These are phyloP conservation scores for Mortierella sp. DNA, from an alignment of 371 early-diverging fungal species.

Conservation along the genomic window DNA sequence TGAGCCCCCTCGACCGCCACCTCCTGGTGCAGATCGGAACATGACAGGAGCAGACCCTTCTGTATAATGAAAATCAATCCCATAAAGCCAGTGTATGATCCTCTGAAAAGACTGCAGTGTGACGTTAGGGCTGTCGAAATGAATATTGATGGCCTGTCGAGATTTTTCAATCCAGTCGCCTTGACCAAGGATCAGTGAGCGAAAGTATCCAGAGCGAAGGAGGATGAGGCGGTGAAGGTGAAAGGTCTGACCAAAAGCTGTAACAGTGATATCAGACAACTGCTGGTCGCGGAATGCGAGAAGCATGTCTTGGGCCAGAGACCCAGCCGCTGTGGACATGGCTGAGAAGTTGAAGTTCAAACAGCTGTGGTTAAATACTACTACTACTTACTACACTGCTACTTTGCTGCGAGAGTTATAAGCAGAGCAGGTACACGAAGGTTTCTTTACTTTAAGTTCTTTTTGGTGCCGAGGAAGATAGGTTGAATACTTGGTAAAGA, in stretches of 20 bases:
- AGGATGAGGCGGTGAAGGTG: slow-evolving; percentile 52
- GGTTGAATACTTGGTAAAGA: not conserved
- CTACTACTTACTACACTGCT: no score
- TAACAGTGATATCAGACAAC: slow-evolving; percentile 53
- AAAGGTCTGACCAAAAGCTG: slow-evolving; percentile 52
- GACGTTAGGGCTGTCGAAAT: slow-evolving; percentile 46
- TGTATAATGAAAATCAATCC: slow-evolving; percentile 45
- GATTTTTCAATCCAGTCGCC: slow-evolving; percentile 55
- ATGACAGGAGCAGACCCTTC: slow-evolving; percentile 38
- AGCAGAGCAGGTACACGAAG: not conserved
- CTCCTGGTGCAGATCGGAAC: slow-evolving; percentile 6
- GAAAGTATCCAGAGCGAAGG: slow-evolving; percentile 52
- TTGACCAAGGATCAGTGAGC: slow-evolving; percentile 47
- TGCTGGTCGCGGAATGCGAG: slow-evolving; percentile 51
- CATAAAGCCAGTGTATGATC: slow-evolving; percentile 56
- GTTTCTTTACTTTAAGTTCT: no score
- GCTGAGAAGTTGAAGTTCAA: not conserved
- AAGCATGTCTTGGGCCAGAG: slow-evolving; percentile 52
- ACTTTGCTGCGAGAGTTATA: not conserved
- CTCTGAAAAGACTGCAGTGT: slow-evolving; percentile 47
- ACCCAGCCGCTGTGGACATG: slow-evolving; percentile 45
- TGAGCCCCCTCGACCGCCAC: not conserved
- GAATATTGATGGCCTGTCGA: slow-evolving; percentile 35
- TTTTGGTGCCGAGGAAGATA: no score
- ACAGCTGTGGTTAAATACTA: not conserved